Conservation (phyloP, 2,329 filamentous ascomycete genomes). For the Huntiella bhutanensis region DNA sequence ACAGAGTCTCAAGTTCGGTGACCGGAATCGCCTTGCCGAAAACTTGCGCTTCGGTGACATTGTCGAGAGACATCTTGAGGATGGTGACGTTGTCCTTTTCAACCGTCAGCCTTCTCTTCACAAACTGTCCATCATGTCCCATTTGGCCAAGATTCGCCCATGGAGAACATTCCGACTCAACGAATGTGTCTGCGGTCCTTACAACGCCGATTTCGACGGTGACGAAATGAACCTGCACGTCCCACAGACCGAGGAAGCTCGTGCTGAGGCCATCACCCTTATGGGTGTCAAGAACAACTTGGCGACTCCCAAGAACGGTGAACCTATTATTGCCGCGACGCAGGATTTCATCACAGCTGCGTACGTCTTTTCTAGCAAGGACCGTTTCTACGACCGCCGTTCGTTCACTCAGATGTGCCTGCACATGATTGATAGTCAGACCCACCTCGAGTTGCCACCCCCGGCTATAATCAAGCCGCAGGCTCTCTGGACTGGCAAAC, state of each 20-base stretch:
- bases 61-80: conserved; percentile 85
- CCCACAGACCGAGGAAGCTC: conserved; percentile 89
- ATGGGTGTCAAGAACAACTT: conserved; percentile 98
- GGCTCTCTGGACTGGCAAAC: conserved; percentile 88
- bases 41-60: conserved; percentile 66
- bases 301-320: conserved; percentile 89
- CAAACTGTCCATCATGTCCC: conserved; percentile 96
- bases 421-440: conserved; percentile 75
- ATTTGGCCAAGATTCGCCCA: conserved; percentile 79
- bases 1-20: conserved; percentile 56
- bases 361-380: conserved; percentile 78
- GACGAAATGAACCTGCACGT: conserved; percentile 99
- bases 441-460: conserved; percentile 65
- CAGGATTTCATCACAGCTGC: conserved; percentile 98
- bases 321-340: conserved; percentile 95
- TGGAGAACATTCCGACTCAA: conserved; percentile 95
- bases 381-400: conserved; percentile 76
- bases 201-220: conserved; percentile 97
- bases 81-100: conserved; percentile 91
- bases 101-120: conserved; percentile 95
- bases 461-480: conserved; percentile 74
- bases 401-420: conserved; percentile 79
- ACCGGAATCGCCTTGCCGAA: conserved; percentile 50
- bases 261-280: conserved; percentile 82
- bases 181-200: conserved; percentile 93